Evolutionary conservation across 768 basidiomycete genomes (phyloP), one percentile per base, ranked within the genome.

Genomic region (Rhizopogon roseolus): DNA sequence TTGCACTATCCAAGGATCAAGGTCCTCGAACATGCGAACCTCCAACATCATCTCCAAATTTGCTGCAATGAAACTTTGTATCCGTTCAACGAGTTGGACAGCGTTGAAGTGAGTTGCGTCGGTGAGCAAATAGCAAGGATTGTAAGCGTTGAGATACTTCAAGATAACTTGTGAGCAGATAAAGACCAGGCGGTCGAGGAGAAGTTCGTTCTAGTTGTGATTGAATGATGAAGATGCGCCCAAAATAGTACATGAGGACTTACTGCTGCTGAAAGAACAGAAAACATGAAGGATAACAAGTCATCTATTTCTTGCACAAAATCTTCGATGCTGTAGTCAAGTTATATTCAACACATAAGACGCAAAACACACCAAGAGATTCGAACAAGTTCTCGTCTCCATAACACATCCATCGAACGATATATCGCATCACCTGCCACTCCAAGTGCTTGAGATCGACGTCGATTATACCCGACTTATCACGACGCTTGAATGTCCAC

Each of bases 21-120:
- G 77, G 49, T 87, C 86, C 54, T 94, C 90, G 22, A 99, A 79
- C 61, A 95, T 79, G 16, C 80, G 80, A 34, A 76, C 76, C 64
- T 98, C 93, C 17, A 99, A 79, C 48, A 97, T 77, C 1, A 85
- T 83, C 67, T 99, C 97, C 74, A 96, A 75, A 63, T 93, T 95
- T 54, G 82, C 80, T 2, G 81, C 72, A 61, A 97, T 86, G 68
- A 93, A 98, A 25, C 76, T 81, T 67, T 93, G 82, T 36, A 98
- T 71, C 54, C 85, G 79, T 32, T 81, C 77, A 19, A 84, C 77
- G 41, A 99, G 81, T 2, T 81, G 78, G 13, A 67, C 62, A 7
- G 88, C 90, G 59, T 90, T 81, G 70, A 84, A 89, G 65, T 89
- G 81, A 1, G 84, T 80, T 1, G 95, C 94, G 41, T 96, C 93